Evolutionary conservation across 1,284 basidiomycete genomes (phyloP), one percentile per base, ranked within the genome.

Genomic region (Sphagnurus paluster): DNA sequence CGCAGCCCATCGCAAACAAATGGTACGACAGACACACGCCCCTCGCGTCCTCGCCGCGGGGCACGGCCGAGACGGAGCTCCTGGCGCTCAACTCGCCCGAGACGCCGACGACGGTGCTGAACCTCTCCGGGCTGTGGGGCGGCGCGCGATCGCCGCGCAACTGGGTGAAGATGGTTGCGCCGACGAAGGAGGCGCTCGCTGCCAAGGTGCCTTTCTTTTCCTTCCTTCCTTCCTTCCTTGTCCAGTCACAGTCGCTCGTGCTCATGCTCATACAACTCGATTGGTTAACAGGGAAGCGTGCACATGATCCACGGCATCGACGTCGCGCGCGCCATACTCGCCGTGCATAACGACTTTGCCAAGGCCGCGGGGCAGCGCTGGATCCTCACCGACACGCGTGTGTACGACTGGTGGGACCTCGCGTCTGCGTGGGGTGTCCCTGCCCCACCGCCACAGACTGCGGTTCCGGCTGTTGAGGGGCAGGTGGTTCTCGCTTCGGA

Each of bases 381-480:
- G 79, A 55, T 82, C 8, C 59, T 84, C 19, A 79, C 75, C 6
- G 81, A 87, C 55, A 66, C 69, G 13, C 70, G 80, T 6, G 74
- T 84, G 24, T 81, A 84, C 56, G 79, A 85, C 57, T 84, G 80
- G 81, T 85, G 82, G 80, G 81, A 84, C 53, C 66, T 84, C 6
- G 79, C 77, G 1, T 74, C 75, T 5, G 73, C 76, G 2, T 83
- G 76, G 75, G 74, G 73, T 4, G 54, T 61, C 23, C 48, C 49
- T 7, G 24, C 30, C 14, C 30, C 30, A 7, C 17, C 11, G 7
- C 38, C 17, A 36, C 28, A 14, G 14, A 40, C 23, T 33, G 35
- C 26, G 6, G 13, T n/a, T 17, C 25, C 8, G n/a, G n/a, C 23
- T 23, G 7, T 7, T n/a, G 25, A 2, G 24, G 25, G 25, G 4